Evolutionary conservation across 192 early-diverging fungal genomes (phyloP), one percentile per base, ranked within the genome.

Genomic region (Obelidium mucronatum): DNA sequence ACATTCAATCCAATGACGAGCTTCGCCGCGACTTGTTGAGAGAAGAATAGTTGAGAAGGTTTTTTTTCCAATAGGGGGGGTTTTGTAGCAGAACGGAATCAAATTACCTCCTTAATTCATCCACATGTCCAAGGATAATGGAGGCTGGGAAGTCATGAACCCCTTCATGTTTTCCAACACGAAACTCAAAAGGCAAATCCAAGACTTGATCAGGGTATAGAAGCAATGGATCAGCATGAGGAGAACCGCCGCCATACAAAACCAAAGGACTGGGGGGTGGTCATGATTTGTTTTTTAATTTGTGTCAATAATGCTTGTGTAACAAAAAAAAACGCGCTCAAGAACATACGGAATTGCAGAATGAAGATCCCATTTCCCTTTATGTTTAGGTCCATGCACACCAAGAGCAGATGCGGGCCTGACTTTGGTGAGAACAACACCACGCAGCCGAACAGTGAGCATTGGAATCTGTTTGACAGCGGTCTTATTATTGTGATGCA

Each of bases 1-100:
- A 35, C 65, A 67, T 77, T 77, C 76, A 15, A 77, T 30, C 66
- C 64, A 67, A 42, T 77, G 67, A 3, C 76, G 30, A 1, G 76
- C 61, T 59, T 77, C 76, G 26, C 53, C 76, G 13, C 67, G 64
- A 61, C 65, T 68, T 36, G 17, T 74, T 60, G 55, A 58, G 26
- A 0, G 30, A 58, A 1, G 17, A 24, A n/a, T n/a, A n/a, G n/a
- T n/a, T n/a, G n/a, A n/a, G n/a, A n/a, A n/a, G n/a, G n/a, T n/a
- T n/a, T n/a, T n/a, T n/a, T n/a, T n/a, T n/a, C n/a, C n/a, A n/a
- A n/a, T 8, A 26, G 8, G 13, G 24, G 55, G 55, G 6, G 55
- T 24, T 24, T 22, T 58, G 55, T 22, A 22, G 55, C 8, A 58
- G 0, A 28, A 58, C 22, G 62, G 26, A 39, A 64, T 30, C 13